These are phyloP conservation scores for Trametes cubensis DNA, from an alignment of 768 basidiomycete species.

Conservation along the genomic window DNA sequence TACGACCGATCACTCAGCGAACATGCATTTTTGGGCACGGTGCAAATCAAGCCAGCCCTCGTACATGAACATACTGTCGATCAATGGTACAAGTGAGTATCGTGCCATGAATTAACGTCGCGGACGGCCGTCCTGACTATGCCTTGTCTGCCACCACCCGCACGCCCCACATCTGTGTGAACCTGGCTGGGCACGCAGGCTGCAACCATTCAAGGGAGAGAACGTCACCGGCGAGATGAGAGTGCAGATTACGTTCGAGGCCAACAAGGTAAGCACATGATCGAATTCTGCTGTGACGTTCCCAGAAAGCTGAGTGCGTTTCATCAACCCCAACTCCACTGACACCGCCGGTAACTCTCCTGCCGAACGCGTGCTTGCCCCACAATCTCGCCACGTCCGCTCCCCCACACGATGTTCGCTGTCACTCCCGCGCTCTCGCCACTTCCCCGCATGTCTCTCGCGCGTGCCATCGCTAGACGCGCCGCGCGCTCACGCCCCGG, in stretches of 20 bases:
- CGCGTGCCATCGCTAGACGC: slow-evolving; percentile 59
- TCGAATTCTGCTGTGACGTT: background rate
- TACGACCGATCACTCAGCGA: slow-evolving; percentile 86
- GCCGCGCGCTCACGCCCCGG: slow-evolving; percentile 85
- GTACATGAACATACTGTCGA: slow-evolving; percentile 95
- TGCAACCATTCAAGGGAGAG: slow-evolving; percentile 77
- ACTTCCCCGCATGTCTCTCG: background rate
- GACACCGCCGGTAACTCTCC: background rate
- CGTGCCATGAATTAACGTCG: background rate
- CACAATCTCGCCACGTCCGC: background rate
- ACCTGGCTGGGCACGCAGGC: slow-evolving; percentile 45
- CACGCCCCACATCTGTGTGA: slow-evolving; percentile 10
- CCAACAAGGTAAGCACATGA: slow-evolving; percentile 69
- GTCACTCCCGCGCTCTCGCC: background rate
- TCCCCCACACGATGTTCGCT: background rate
- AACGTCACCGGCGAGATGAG: slow-evolving; percentile 90
- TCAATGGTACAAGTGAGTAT: slow-evolving; percentile 90
- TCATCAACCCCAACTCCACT: slow-evolving; percentile 9
- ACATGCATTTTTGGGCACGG: slow-evolving; percentile 86
- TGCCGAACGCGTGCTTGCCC: slow-evolving; percentile 11
- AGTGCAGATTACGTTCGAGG: slow-evolving; percentile 92
- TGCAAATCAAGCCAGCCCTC: slow-evolving; percentile 89
- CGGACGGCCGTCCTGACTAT: background rate
- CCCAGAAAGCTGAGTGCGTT: slow-evolving; percentile 8
- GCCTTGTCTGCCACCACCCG: background rate